phyloP scores from a whole-genome alignment of 768 basidiomycete genomes.

The Trametes cingulata region DNA sequence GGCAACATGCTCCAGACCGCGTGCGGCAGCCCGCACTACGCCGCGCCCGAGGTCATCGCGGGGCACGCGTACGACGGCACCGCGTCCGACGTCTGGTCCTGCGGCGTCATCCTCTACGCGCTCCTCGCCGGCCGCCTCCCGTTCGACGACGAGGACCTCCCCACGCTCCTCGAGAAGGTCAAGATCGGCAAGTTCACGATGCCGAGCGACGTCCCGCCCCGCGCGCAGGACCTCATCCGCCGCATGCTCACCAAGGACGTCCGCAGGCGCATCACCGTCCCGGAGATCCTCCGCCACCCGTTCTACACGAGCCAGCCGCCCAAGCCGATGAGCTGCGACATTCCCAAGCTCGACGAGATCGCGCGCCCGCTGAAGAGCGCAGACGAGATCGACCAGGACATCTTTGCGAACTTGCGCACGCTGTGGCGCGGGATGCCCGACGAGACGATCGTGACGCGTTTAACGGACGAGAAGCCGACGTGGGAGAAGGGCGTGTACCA shows the following conservation, averaged over 20 bases:
- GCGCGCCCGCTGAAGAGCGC: slow-evolving; percentile 63
- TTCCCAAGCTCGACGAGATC: slow-evolving; percentile 67
- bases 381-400: slow-evolving; percentile 81
- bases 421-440: slow-evolving; percentile 88
- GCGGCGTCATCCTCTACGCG: slow-evolving; percentile 90
- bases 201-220: slow-evolving; percentile 65
- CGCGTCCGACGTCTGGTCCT: slow-evolving; percentile 95
- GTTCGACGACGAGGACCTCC: slow-evolving; percentile 88
- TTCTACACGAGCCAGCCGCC: slow-evolving; percentile 66
- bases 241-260: slow-evolving; percentile 82
- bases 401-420: slow-evolving; percentile 86
- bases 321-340: slow-evolving; percentile 41
- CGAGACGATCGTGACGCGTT: slow-evolving; percentile 65
- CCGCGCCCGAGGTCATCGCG: slow-evolving; percentile 87
- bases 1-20: slow-evolving; percentile 72
- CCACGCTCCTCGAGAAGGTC: slow-evolving; percentile 78
- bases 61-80: slow-evolving; percentile 84
- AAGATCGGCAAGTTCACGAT: slow-evolving; percentile 71
- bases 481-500: slow-evolving; percentile 98
- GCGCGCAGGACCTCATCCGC: slow-evolving; percentile 74
- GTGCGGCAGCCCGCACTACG: slow-evolving; percentile 95
- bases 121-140: slow-evolving; percentile 87
- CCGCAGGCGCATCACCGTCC: slow-evolving; percentile 76
- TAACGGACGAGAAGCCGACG: slow-evolving; percentile 68
- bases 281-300: slow-evolving; percentile 76